Conservation (phyloP, 2,329 filamentous ascomycete genomes). For the Trichophyton benhamiae region DNA sequence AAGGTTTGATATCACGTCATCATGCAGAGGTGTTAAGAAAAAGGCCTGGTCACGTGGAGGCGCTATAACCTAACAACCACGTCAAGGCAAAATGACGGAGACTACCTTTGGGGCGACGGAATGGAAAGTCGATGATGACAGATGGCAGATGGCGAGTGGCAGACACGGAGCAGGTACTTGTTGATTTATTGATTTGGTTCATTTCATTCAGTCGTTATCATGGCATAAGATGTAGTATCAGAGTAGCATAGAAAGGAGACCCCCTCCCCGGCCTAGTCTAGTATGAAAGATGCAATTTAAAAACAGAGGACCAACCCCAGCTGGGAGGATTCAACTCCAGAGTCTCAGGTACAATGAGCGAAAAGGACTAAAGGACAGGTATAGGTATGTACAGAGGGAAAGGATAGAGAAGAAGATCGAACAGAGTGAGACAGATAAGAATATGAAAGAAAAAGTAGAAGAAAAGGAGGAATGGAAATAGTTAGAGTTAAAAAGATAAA, state of each 20-base stretch:
- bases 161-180: no score
- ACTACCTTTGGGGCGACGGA: not conserved
- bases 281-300: not conserved
- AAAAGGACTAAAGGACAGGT: not conserved
- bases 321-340: not conserved
- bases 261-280: not conserved
- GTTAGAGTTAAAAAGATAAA: constrained; percentile 4
- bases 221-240: not conserved
- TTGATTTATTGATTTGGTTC: not conserved
- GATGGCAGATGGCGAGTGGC: no score
- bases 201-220: not conserved
- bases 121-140: not conserved
- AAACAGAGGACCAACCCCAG: not conserved
- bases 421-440: not conserved
- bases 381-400: not conserved
- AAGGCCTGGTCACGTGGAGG: no score
- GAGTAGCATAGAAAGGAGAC: not conserved
- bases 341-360: not conserved
- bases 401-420: constrained; percentile 6
- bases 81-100: no score
- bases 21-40: not conserved
- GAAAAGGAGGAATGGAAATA: constrained; percentile 1
- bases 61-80: no score
- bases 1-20: no score
- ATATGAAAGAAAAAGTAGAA: not conserved